Evolutionary conservation across 1,284 basidiomycete genomes (phyloP), one percentile per base, ranked within the genome.

Genomic region (Amylostereum areolatum): DNA sequence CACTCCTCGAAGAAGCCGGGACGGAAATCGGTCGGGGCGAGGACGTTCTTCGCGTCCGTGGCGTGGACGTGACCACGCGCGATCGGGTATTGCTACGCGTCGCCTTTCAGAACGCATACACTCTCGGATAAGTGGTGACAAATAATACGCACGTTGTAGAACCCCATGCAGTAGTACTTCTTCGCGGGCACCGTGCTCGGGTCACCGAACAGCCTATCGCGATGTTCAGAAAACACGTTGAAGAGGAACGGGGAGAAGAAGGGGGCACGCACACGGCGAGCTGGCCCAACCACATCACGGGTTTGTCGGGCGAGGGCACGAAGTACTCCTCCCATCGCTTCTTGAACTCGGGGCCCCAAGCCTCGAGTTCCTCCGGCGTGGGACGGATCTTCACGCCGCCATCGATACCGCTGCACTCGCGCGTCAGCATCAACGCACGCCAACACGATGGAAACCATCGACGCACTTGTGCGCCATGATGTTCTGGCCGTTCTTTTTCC

Each of bases 321-420:
- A 73, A 80, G 54, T 70, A 69, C 1, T 62, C 55, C 33, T 70
- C 57, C 77, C 76, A 79, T 2, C 66, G 54, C 12, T 63, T 45
- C 33, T 65, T 55, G 57, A 80, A 80, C 3, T 63, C 67, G 2
- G 73, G 65, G 0, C 75, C 75, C 11, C 80, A 59, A 24, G 61
- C 61, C 37, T 68, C 60, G 27, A 79, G 62, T 27, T 81, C 77
- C 12, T 66, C 60, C 5, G 57, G 50, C 5, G 58, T 65, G 2
- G 78, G 78, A 7, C 79, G 70, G 11, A 76, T 55, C 57, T 80
- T 80, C 53, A 75, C 64, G 2, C 72, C 77, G 4, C 68, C 66
- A 46, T 79, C 75, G 35, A 70, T 52, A 5, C 61, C 64, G 47
- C 76, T 79, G 44, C 4, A n/a, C n/a, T n/a, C n/a, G 11, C 6